A percentile compares a stretch with the other conserved stretches of the same genome.
These are phyloP conservation scores for Physcomitrellopsis africana DNA, from an alignment of 225 moss, liverwort and hornwort species.

Conservation along the genomic window DNA sequence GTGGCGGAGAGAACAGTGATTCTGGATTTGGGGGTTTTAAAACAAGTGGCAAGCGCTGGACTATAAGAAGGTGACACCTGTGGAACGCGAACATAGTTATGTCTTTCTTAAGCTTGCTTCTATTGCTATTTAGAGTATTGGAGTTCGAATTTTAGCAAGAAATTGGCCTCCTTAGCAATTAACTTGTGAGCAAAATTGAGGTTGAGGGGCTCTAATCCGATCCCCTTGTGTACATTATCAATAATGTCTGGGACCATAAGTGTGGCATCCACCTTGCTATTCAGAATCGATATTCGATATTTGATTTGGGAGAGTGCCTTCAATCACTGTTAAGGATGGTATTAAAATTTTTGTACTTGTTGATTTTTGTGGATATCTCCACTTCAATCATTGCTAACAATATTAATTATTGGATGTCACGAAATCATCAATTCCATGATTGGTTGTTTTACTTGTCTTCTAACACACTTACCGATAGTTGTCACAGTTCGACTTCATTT, in stretches of 20 bases:
- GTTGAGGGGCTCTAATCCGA: conserved; percentile 43
- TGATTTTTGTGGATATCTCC: no score
- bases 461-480: no score
- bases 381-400: no score
- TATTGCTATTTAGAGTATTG: conserved; percentile 44
- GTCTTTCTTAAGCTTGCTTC: conserved; percentile 28
- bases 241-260: conserved; percentile 41
- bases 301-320: conserved; percentile 20
- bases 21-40: conserved; percentile 72
- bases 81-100: conserved; percentile 39
- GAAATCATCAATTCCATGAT: no score
- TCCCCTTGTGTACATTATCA: conserved; percentile 64
- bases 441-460: no score
- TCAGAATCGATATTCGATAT: conserved; percentile 42
- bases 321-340: not conserved
- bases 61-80: conserved; percentile 68
- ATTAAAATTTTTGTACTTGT: no score
- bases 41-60: conserved; percentile 92
- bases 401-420: no score
- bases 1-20: conserved; percentile 96
- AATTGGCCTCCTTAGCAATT: conserved; percentile 46
- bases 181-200: conserved; percentile 52
- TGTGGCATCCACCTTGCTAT: conserved; percentile 48
- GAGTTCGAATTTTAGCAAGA: conserved; percentile 54
- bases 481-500: no score